These are phyloP conservation scores for Digitaria exilis DNA, from an alignment of 202 grass and related monocot genomes.

Conservation along the genomic window DNA sequence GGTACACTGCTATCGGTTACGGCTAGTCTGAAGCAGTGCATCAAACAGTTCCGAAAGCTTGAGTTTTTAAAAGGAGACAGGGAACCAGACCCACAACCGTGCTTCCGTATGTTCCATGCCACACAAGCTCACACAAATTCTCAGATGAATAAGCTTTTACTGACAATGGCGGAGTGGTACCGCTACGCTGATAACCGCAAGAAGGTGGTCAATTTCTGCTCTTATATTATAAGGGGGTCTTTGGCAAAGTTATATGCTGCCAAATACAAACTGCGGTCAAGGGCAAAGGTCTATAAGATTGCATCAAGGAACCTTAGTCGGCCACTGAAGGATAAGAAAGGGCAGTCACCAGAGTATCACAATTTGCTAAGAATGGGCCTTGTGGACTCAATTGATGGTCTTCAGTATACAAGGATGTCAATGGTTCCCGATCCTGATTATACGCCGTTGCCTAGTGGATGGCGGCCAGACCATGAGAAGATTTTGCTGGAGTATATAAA, in stretches of 20 bases:
- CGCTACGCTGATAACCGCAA: slow-evolving; percentile 97
- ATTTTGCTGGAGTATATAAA: slow-evolving; percentile 90
- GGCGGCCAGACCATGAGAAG: slow-evolving; percentile 82
- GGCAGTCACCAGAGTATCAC: slow-evolving; percentile 90
- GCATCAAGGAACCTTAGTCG: slow-evolving; percentile 94
- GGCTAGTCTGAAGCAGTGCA: slow-evolving; percentile 92
- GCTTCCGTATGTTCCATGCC: slow-evolving; percentile 99
- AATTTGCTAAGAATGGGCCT: slow-evolving; percentile 96
- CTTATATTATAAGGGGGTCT: slow-evolving; percentile 89
- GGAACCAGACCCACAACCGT: slow-evolving; percentile 94
- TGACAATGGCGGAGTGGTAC: slow-evolving; percentile 90
- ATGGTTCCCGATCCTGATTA: slow-evolving; percentile 97
- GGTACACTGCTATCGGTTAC: slow-evolving; percentile 89
- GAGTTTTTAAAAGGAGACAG: slow-evolving; percentile 90
- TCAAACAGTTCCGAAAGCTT: slow-evolving; percentile 87
- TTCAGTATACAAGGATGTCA: slow-evolving; percentile 95
- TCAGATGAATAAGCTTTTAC: slow-evolving; percentile 96
- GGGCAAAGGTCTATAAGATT: slow-evolving; percentile 98
- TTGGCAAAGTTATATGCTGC: slow-evolving; percentile 94
- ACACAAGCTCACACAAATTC: slow-evolving; percentile 90
- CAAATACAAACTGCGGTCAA: slow-evolving; percentile 95
- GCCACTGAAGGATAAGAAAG: slow-evolving; percentile 94
- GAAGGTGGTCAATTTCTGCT: slow-evolving; percentile 96
- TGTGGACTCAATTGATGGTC: slow-evolving; percentile 85
- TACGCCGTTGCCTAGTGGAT: slow-evolving; percentile 65